Base-by-base conservation (phyloP, 441 rosid species). In the Populus hybrid region DNA sequence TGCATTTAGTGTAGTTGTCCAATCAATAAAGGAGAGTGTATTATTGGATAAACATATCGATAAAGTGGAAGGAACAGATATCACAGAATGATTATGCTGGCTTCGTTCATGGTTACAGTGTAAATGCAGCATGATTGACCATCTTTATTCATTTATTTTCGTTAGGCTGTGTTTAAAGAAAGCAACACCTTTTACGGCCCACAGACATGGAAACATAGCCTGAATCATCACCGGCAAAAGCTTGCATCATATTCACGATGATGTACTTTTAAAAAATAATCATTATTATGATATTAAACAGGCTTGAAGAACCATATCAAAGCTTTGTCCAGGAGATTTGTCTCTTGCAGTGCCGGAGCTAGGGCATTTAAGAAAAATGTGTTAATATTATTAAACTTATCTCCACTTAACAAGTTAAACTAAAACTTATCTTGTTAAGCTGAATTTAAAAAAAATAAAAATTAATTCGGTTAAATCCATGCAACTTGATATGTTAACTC, bases 1-100 rank as follows among this genome's bases (percentile, higher is more conserved):
- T 73, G 40, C 45, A 73, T 73, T 66, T 36, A 40, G 72, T 59
- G 40, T 20, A 9, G 18, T 7, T 59, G 77, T 73, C 73, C 63
- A 3, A 61, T 68, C 63, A 73, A 16, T 36, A 68, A 68, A 77
- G 63, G 12, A 29, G 10, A 42, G 33, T 71, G 21, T 28, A 14
- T 59, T 31, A 35, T 23, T 76, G 69, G 79, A 59, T 56, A 68
- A 75, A 28, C 26, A 75, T 11, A 75, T 2, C 24, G 56, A 31
- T 45, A 69, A 68, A 56, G 73, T 35, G 28, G 63, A 40, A 26
- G 61, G 18, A 75, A 75, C 23, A 66, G 29, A 20, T 24, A 64
- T 64, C 24, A 28, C 11, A 16, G 2, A 40, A 38, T 42, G 21
- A 64, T 63, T 64, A 40, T 64, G 56, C 0, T 24, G 36, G 28